Evolutionary conservation across 2,329 filamentous ascomycete genomes (phyloP), one percentile per base, ranked within the genome.

Genomic region (Pyricularia sp.): DNA sequence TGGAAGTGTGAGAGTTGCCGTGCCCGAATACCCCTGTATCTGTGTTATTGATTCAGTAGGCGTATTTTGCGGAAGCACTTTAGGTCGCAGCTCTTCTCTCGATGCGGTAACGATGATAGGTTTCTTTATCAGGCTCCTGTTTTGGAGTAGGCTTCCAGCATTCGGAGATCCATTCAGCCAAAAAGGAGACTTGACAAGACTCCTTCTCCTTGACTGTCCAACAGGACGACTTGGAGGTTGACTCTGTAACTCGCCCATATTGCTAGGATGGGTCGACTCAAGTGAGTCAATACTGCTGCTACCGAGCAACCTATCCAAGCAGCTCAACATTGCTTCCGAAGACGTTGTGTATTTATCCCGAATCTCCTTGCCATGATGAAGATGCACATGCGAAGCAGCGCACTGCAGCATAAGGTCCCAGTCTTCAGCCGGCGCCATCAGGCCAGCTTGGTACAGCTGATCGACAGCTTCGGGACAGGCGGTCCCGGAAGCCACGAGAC

Each of bases 401-500:
- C 77, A 77, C 20, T 71, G 72, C 25, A 80, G 68, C 59, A 77
- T 72, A 71, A 78, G 74, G 17, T 77, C 71, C 74, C 76, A 79
- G 63, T 78, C 75, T 64, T 80, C 78, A 11, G 73, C 67, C 0
- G 77, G 76, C 11, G 75, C 75, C 61, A 75, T 69, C 1, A 80
- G 71, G 64, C 77, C 76, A 10, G 75, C 69, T 20, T 67, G 66
- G 10, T 70, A 68, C 28, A 80, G 70, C 11, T 73, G 64, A 12
- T 72, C 69, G 66, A 79, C 68, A 6, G 78, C 76, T 0, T 73
- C 72, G 3, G 69, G 69, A 3, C 73, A 70, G 2, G 69, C 76
- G 20, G 68, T 69, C 3, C 75, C 72, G 14, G 72, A 73, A 9
- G 72, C 71, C 23, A 77, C 73, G 14, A 75, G 64, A 4, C 74